Base-by-base conservation (phyloP, 169 alveolate species). In the Babesia divergens region DNA sequence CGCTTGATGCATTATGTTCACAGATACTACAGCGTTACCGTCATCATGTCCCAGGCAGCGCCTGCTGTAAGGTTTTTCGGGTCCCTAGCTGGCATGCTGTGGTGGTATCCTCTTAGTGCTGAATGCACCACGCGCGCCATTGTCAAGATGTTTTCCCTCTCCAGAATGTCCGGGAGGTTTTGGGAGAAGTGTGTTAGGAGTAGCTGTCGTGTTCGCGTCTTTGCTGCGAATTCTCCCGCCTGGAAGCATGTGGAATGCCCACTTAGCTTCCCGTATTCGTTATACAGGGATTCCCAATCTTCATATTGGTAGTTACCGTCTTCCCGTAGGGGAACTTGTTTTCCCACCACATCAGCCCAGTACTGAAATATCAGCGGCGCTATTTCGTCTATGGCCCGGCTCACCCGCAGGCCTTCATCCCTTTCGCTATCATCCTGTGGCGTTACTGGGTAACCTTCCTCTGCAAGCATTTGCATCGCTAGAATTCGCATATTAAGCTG, bases 101-200 rank as follows among this genome's bases (percentile, higher is more conserved):
- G 72, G 47, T 28, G 35, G 59, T 62, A 62, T n/a, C 72, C 72
- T 5, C 72, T 42, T 22, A 62, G 6, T 0, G 72, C 72, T 6
- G 72, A 44, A 29, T 62, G 72, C 8, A 35, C 72, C 5, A 62
- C 31, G 16, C 72, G 58, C 11, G 59, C 8, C 72, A 62, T 62
- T 14, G 72, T 62, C 35, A 62, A 37, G 7, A 62, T 37, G 28
- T 18, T 26, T 20, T 62, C 72, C 9, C 59, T n/a, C 13, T 62
- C 49, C 29, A 3, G 24, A 3, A 31, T 59, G 49, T 62, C 72
- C 4, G 72, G 72, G 13, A 24, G 18, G 35, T 43, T 62, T 16
- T 62, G 72, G 22, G 92, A 77, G 67, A 86, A 86, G 81, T 86
- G 92, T 28, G 92, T 86, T 56, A 86, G 84, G 16, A 86, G 56